Evolutionary conservation across 2,329 filamentous ascomycete species (phyloP).

Genomic region (Parafenestella ontariensis): DNA sequence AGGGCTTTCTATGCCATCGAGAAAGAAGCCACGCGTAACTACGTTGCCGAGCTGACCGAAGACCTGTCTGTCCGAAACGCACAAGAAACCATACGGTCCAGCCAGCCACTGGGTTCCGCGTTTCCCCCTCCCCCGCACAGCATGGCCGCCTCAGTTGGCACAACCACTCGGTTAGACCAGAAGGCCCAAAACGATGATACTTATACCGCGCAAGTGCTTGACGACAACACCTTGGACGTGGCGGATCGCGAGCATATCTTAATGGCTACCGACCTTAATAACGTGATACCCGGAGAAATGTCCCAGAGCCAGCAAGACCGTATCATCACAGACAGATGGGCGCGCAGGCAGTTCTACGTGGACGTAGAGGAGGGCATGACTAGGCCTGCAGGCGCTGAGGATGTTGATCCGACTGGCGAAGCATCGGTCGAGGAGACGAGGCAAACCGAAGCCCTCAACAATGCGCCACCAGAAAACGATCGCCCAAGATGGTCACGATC

Average conservation of each 20-base stretch:
- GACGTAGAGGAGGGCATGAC: constrained; percentile 80
- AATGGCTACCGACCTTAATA: constrained; percentile 12
- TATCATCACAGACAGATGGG: constrained; percentile 70
- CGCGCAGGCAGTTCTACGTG: constrained; percentile 78
- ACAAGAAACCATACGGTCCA: constrained; percentile 51
- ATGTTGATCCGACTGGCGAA: constrained; percentile 8
- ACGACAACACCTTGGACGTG: constrained; percentile 32
- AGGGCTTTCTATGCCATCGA: constrained; percentile 90
- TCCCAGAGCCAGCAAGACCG: constrained; percentile 19
- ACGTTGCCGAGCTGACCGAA: constrained; percentile 76
- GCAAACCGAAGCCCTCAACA: background rate
- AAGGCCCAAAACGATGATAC: constrained; percentile 45
- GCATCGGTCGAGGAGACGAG: constrained; percentile 19
- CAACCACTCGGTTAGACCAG: constrained; percentile 24
- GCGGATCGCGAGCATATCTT: constrained; percentile 26
- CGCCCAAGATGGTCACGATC: constrained; percentile 65
- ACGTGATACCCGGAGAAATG: constrained; percentile 8
- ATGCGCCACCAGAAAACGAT: constrained; percentile 6
- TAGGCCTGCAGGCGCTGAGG: constrained; percentile 27
- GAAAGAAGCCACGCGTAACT: constrained; percentile 85
- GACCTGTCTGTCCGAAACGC: constrained; percentile 70
- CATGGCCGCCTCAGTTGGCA: constrained; percentile 32
- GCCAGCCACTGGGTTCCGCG: constrained; percentile 55
- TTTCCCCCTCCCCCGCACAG: constrained; percentile 50
- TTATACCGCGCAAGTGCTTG: constrained; percentile 34